Evolutionary conservation across 192 early-diverging fungal species (phyloP).

Genomic region (Coemansia sp.): DNA sequence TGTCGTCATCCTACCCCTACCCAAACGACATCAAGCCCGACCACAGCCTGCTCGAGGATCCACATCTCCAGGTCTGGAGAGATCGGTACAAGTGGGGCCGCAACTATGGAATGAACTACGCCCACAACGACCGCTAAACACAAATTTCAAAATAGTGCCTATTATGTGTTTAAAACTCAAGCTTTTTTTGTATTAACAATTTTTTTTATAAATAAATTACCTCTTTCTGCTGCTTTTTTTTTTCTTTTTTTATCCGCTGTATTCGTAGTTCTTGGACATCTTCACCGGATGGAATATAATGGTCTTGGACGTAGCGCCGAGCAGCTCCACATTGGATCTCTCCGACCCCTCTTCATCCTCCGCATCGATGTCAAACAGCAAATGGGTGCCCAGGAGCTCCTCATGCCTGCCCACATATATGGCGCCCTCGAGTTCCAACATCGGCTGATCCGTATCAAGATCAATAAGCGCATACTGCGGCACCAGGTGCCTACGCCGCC

Average conservation of each 20-base stretch:
- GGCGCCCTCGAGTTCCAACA: slow-evolving; percentile 40
- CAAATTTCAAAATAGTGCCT: neutral
- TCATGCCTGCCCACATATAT: slow-evolving; percentile 33
- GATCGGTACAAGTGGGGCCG: slow-evolving; percentile 52
- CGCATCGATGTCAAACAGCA: slow-evolving; percentile 31
- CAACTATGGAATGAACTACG: slow-evolving; percentile 50
- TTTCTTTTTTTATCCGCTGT: too few species aligned
- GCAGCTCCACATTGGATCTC: slow-evolving; percentile 13
- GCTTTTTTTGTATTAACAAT: neutral
- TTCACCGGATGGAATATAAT: slow-evolving; percentile 29
- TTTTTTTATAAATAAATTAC: neutral
- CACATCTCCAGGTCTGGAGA: slow-evolving; percentile 46
- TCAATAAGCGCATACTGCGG: slow-evolving; percentile 42
- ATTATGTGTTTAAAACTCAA: too few species aligned
- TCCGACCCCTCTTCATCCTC: slow-evolving; percentile 9
- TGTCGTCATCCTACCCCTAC: neutral
- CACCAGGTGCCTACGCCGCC: neutral
- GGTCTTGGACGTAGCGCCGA: slow-evolving; percentile 29
- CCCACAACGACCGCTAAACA: slow-evolving; percentile 46
- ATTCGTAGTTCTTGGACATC: slow-evolving; percentile 12
- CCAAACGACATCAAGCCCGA: slow-evolving; percentile 24
- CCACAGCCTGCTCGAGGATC: slow-evolving; percentile 39
- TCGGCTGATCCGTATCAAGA: slow-evolving; percentile 30
- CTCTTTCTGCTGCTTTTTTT: too few species aligned
- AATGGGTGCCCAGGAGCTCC: slow-evolving; percentile 37